Conservation (phyloP, 768 basidiomycete genomes). For the Bullera alba region DNA sequence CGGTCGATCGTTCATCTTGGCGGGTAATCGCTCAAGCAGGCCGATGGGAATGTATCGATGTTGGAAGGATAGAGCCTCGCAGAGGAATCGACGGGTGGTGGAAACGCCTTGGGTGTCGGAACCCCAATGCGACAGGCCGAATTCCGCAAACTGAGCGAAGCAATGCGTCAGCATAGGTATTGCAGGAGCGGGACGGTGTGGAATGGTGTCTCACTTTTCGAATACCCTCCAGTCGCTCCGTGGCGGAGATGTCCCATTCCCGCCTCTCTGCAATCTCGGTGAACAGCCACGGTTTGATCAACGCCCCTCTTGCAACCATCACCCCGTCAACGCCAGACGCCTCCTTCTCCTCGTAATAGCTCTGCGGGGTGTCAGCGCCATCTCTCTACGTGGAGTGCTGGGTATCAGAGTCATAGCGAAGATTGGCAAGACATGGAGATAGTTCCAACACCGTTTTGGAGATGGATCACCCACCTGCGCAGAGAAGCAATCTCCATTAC, state of each 20-base stretch:
- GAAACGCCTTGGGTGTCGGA: constrained; percentile 63
- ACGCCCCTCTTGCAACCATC: constrained; percentile 88
- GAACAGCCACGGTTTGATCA: constrained; percentile 81
- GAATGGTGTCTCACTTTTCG: constrained; percentile 56
- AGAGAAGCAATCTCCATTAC: constrained; percentile 92
- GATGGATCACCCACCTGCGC: constrained; percentile 51
- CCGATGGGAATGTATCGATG: constrained; percentile 94
- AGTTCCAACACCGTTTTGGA: not conserved
- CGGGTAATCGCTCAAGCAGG: constrained; percentile 72
- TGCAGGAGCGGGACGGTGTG: not conserved
- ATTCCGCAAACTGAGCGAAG: constrained; percentile 72
- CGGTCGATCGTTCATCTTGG: constrained; percentile 79
- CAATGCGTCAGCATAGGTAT: not conserved
- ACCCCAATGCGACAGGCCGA: constrained; percentile 63
- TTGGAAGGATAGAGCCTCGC: constrained; percentile 91
- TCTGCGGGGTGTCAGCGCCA: not conserved
- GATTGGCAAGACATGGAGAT: no score
- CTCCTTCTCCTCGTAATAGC: constrained; percentile 48
- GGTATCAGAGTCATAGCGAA: no score
- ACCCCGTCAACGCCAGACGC: constrained; percentile 83
- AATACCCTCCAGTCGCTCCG: constrained; percentile 72
- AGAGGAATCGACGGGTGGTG: constrained; percentile 83
- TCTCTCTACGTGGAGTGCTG: no score
- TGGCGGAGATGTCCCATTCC: constrained; percentile 87
- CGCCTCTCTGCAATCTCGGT: constrained; percentile 86